phyloP scores from a whole-genome alignment of 805 yeast genomes.

The Sungouiozyma ichnusensis region DNA sequence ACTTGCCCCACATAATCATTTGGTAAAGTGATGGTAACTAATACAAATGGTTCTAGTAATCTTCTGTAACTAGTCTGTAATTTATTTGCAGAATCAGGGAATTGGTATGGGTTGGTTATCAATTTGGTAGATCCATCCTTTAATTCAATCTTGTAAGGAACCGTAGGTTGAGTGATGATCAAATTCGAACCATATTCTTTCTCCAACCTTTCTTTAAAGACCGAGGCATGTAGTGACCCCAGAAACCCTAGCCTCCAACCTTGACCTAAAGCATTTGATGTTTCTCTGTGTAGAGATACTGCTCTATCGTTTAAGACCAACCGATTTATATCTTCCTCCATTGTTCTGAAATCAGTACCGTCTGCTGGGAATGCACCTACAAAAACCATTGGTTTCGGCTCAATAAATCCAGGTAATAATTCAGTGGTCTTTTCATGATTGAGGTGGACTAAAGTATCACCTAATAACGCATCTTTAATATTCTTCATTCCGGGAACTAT shows the following conservation, averaged over 20 bases:
- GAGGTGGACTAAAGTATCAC: conserved; percentile 72
- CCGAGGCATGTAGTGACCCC: conserved; percentile 92
- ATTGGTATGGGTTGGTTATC: conserved; percentile 85
- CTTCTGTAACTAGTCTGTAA: conserved; percentile 31
- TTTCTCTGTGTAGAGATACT: conserved; percentile 79
- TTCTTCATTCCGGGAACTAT: conserved; percentile 91
- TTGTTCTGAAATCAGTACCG: conserved; percentile 75
- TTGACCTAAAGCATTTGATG: conserved; percentile 89
- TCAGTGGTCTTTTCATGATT: conserved; percentile 47
- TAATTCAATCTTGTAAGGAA: conserved; percentile 73
- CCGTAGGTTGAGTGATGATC: conserved; percentile 91
- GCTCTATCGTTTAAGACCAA: conserved; percentile 86
- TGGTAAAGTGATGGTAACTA: conserved; percentile 84
- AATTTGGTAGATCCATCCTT: conserved; percentile 52
- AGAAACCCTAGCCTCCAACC: conserved; percentile 96
- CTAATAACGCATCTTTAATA: conserved; percentile 76
- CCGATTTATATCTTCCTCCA: conserved; percentile 85
- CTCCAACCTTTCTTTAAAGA: conserved; percentile 82
- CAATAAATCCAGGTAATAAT: conserved; percentile 90
- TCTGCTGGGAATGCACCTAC: conserved; percentile 98
- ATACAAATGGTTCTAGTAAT: conserved; percentile 77
- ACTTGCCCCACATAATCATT: conserved; percentile 81
- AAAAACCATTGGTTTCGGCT: conserved; percentile 95
- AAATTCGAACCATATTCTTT: conserved; percentile 90
- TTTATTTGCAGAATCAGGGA: conserved; percentile 47